Evolutionary conservation across 371 early-diverging fungal genomes (phyloP).

Genomic region (Entomophthora muscae): DNA sequence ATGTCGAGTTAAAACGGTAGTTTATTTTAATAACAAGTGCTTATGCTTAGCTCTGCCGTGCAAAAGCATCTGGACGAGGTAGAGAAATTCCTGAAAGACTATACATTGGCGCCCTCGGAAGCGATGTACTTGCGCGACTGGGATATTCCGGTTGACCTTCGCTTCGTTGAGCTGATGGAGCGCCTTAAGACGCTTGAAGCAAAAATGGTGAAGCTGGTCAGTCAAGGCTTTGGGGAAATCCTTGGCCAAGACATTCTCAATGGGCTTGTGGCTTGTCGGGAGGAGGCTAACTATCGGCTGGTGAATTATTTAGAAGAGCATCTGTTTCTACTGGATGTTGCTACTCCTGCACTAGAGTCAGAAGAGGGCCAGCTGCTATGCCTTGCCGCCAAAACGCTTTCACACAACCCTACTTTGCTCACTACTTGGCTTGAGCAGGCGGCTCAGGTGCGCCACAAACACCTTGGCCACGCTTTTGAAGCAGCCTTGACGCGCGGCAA

Average conservation of each 20-base stretch:
- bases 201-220: neutral
- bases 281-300: neutral
- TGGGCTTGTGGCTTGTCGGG: neutral
- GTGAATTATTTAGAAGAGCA: neutral
- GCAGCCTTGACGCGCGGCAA: conserved; percentile 74
- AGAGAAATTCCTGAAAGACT: neutral
- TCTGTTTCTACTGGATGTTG: neutral
- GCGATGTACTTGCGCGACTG: neutral
- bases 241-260: neutral
- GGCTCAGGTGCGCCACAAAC: neutral
- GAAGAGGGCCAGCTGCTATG: neutral
- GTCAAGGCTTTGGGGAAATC: neutral
- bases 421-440: neutral
- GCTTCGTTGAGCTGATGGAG: neutral
- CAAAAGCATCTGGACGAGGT: neutral
- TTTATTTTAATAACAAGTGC: neutral
- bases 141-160: neutral
- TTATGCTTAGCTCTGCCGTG: neutral
- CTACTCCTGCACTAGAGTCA: neutral
- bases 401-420: neutral
- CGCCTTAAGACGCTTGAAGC: neutral
- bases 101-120: neutral
- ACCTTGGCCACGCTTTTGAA: conserved; percentile 45
- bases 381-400: neutral
- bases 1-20: neutral